These are phyloP conservation scores for Starmerella lactis-condensi DNA, from an alignment of 805 yeast species.

Conservation along the genomic window DNA sequence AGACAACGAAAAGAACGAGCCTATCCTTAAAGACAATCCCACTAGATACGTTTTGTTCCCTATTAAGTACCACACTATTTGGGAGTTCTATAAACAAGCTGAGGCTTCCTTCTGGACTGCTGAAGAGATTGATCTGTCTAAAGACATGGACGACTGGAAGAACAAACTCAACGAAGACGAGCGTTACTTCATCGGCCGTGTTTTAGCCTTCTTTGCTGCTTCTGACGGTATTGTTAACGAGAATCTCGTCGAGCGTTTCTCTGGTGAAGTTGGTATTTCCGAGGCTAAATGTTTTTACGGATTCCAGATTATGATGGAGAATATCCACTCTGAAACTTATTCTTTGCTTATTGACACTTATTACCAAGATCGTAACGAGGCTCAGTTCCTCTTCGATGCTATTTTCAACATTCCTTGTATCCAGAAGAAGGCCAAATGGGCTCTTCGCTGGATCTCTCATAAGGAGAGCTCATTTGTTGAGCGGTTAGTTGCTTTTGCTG, in stretches of 20 bases:
- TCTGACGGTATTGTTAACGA: constrained; percentile 97
- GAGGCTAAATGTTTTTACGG: constrained; percentile 99
- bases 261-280: constrained; percentile 91
- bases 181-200: constrained; percentile 78
- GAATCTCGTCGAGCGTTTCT: constrained; percentile 89
- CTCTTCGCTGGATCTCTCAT: constrained; percentile 89
- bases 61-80: constrained; percentile 87
- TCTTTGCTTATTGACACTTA: constrained; percentile 86
- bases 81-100: constrained; percentile 98
- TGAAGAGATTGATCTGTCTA: constrained; percentile 89
- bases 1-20: constrained; percentile 72
- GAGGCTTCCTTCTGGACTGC: constrained; percentile 99
- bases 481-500: constrained; percentile 94
- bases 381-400: constrained; percentile 80
- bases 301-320: constrained; percentile 99
- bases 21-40: constrained; percentile 65
- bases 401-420: constrained; percentile 92
- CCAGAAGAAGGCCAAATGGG: constrained; percentile 97
- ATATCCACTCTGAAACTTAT: constrained; percentile 94
- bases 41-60: constrained; percentile 88
- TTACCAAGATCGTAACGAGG: constrained; percentile 88
- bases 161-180: constrained; percentile 75
- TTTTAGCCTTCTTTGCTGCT: constrained; percentile 94
- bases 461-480: constrained; percentile 78
- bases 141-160: constrained; percentile 88